These are phyloP conservation scores for Coniochaeta hoffmannii DNA, from an alignment of 2,329 filamentous ascomycete genomes.

Conservation along the genomic window DNA sequence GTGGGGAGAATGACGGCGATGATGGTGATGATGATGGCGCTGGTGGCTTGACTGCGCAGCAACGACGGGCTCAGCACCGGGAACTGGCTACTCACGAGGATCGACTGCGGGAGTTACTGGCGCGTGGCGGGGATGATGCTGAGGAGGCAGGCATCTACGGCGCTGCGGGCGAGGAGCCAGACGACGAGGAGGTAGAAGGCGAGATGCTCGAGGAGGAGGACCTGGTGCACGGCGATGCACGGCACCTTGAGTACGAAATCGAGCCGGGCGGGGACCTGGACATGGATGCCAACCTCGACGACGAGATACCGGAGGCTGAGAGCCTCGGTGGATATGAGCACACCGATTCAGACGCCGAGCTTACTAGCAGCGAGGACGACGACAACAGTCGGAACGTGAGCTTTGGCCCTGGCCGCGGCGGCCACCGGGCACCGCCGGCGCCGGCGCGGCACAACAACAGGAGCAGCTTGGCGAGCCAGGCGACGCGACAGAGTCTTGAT, in stretches of 20 bases:
- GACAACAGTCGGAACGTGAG: constrained; percentile 19
- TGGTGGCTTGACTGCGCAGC: constrained; percentile 16
- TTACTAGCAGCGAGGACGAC: constrained; percentile 40
- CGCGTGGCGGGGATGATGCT: constrained; percentile 33
- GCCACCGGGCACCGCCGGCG: not conserved
- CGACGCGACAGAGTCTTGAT: constrained; percentile 45
- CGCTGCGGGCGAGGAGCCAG: constrained; percentile 40
- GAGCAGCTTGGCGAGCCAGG: constrained; percentile 30
- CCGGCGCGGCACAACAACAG: constrained; percentile 3
- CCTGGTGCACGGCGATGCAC: constrained; percentile 28
- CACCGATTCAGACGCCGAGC: constrained; percentile 64
- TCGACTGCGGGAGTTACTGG: constrained; percentile 48
- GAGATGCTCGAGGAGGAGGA: constrained; percentile 59
- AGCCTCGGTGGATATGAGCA: constrained; percentile 60
- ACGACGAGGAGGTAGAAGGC: constrained; percentile 45
- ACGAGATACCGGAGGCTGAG: constrained; percentile 60
- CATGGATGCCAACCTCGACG: constrained; percentile 65
- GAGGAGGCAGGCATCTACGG: constrained; percentile 42
- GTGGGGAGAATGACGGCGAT: constrained; percentile 15
- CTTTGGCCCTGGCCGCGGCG: constrained; percentile 8
- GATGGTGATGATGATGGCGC: constrained; percentile 26
- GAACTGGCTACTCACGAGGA: constrained; percentile 42
- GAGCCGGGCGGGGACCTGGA: constrained; percentile 34
- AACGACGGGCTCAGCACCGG: constrained; percentile 23
- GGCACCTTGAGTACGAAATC: constrained; percentile 18